A percentile compares a stretch with the other conserved stretches of the same genome.
phyloP scores from a whole-genome alignment of 2,329 filamentous ascomycete species.

The Penicillium palitans region DNA sequence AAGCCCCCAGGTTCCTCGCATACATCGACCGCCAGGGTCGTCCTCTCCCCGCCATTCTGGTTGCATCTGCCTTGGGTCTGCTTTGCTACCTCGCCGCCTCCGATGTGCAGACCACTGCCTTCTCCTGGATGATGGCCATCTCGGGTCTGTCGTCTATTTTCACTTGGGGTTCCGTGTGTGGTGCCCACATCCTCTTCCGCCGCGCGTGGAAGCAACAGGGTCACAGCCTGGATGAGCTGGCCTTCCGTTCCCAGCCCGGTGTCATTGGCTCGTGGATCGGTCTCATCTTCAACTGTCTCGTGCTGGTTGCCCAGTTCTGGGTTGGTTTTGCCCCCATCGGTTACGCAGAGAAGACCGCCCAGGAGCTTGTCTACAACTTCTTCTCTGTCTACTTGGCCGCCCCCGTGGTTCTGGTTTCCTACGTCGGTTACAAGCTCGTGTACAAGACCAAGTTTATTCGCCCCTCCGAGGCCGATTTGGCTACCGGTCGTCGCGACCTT shows the following conservation, averaged over 20 bases:
- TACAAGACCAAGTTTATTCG: slow-evolving; percentile 68
- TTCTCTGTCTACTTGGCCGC: slow-evolving; percentile 64
- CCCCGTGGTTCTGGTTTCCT: slow-evolving; percentile 61
- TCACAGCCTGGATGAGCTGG: slow-evolving; percentile 71
- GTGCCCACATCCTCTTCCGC: slow-evolving; percentile 92
- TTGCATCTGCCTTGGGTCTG: slow-evolving; percentile 68
- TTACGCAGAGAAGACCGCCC: slow-evolving; percentile 49
- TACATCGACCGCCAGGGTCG: slow-evolving; percentile 84
- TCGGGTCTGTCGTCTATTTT: slow-evolving; percentile 73
- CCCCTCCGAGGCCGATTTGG: slow-evolving; percentile 76
- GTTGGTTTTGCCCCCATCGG: slow-evolving; percentile 74
- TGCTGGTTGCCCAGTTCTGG: slow-evolving; percentile 86
- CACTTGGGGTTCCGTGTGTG: slow-evolving; percentile 79
- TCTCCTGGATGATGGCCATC: slow-evolving; percentile 77
- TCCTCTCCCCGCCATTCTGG: slow-evolving; percentile 69
- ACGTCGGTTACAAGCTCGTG: slow-evolving; percentile 72
- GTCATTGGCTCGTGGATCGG: slow-evolving; percentile 78
- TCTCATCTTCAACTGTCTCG: slow-evolving; percentile 70
- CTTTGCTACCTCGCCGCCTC: slow-evolving; percentile 75
- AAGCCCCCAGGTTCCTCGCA: slow-evolving; percentile 72
- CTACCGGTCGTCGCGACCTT: slow-evolving; percentile 80
- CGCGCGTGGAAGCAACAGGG: slow-evolving; percentile 70
- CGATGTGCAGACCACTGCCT: slow-evolving; percentile 59
- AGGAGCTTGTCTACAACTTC: slow-evolving; percentile 62
- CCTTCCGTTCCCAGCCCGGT: slow-evolving; percentile 78